Evolutionary conservation across 345 rosid species (phyloP).

Genomic region (Firmiana major): DNA sequence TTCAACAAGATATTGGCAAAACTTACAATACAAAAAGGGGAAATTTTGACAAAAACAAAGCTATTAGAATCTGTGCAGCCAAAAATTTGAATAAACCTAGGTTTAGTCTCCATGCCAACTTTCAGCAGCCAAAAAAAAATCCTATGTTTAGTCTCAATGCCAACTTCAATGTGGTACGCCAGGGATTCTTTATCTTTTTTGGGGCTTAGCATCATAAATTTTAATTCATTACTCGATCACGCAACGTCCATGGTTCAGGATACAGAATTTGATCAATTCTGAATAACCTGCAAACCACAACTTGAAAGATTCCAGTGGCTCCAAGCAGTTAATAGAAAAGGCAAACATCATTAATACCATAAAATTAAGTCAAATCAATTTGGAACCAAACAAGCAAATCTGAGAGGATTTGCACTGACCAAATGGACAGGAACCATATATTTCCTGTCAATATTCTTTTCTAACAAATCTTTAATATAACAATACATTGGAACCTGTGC

Average conservation of each 20-base stretch:
- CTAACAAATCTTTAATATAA: conserved; percentile 14
- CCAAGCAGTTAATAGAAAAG: conserved; percentile 15
- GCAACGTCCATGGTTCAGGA: conserved; percentile 22
- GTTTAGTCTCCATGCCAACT: neutral
- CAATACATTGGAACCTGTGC: conserved; percentile 17
- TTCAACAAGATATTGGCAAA: neutral
- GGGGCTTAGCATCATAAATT: conserved; percentile 1
- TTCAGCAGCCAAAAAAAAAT: conserved; percentile 25
- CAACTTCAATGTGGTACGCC: neutral
- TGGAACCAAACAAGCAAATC: conserved; percentile 19
- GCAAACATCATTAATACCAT: conserved; percentile 19
- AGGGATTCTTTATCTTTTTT: neutral
- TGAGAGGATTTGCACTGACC: conserved; percentile 19
- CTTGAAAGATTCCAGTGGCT: conserved; percentile 15
- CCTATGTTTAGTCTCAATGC: neutral
- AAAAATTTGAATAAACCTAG: conserved; percentile 12
- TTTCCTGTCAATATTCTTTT: conserved; percentile 10
- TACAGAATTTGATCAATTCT: conserved; percentile 16
- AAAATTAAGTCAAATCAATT: conserved; percentile 18
- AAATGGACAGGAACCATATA: conserved; percentile 13
- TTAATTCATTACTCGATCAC: conserved; percentile 14
- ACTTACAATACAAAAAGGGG: neutral
- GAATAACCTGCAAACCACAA: conserved; percentile 26
- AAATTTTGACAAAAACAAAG: neutral
- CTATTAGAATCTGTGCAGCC: conserved; percentile 21